Evolutionary conservation across 768 basidiomycete genomes (phyloP), one percentile per base, ranked within the genome.

Genomic region (Pleurotus eryngii): DNA sequence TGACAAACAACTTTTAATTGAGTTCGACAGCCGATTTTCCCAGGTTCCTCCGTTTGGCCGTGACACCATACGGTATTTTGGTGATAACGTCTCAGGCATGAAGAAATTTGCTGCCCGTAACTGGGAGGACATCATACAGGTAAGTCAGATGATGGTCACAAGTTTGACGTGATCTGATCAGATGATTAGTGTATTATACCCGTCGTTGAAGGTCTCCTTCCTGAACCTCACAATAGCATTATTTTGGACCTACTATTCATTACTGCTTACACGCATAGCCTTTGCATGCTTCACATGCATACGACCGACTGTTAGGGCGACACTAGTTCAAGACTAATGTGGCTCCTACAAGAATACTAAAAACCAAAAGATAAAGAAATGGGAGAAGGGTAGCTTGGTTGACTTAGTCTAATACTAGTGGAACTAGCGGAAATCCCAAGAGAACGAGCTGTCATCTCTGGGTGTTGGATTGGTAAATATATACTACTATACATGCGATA

Each of bases 81-180:
- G 55, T 18, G 27, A 45, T 0, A 68, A 68, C 42, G 57, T 67
- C 0, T 59, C 65, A 0, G 61, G 66, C 7, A 57, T 67, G 51
- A 59, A 60, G 42, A 61, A 70, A 6, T 50, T 62, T 1, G 60
- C 63, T 6, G 72, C 64, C 3, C 51, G 61, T 3, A 65, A 73
- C 40, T 73, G 66, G 20, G 67, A 72, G 35, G 69, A 73, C 12
- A 46, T 71, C 1, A 55, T 73, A 0, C 71, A 73, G 61, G 72
- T 61, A 11, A n/a, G 53, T 49, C 17, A 24, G 8, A 18, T 14
- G 9, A 51, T 57, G 49, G 30, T 45, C 43, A 42, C 17, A 47
- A 43, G n/a, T n/a, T n/a, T n/a, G 18, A n/a, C 18, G 11, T 43
- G 27, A 30, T 30, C 27, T 30, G 27, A 30, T 30, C 27, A 30